Evolutionary conservation across 2,329 filamentous ascomycete species (phyloP).

Genomic region (Aspergillus glaucus): DNA sequence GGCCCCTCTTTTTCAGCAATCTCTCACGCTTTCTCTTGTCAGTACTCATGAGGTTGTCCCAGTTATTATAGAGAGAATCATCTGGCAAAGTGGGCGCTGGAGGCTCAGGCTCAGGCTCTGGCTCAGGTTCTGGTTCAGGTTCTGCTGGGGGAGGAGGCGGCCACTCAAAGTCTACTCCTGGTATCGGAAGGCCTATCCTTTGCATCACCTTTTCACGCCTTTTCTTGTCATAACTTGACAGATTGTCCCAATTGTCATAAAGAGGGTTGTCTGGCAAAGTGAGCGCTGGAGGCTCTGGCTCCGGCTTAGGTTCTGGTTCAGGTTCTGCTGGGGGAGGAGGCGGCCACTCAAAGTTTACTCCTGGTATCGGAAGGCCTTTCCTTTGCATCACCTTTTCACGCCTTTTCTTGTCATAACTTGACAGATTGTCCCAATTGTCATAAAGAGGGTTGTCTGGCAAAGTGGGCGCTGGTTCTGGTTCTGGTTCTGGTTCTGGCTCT

Average conservation of each 20-base stretch:
- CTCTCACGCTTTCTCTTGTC: slow-evolving; percentile 42
- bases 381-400: slow-evolving; percentile 27
- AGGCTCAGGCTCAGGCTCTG: slow-evolving; percentile 17
- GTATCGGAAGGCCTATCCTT: slow-evolving; percentile 24
- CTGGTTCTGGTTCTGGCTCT: slow-evolving; percentile 15
- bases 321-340: slow-evolving; percentile 14
- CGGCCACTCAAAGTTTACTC: slow-evolving; percentile 21
- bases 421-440: slow-evolving; percentile 27
- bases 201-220: slow-evolving; percentile 32
- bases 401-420: slow-evolving; percentile 41
- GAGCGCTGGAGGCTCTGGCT: slow-evolving; percentile 12
- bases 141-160: slow-evolving; percentile 15
- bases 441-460: slow-evolving; percentile 34
- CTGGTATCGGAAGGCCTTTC: slow-evolving; percentile 25
- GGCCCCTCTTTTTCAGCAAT: slow-evolving; percentile 19
- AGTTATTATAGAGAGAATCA: slow-evolving; percentile 32
- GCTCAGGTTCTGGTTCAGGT: slow-evolving; percentile 18
- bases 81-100: slow-evolving; percentile 26
- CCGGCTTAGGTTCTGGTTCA: slow-evolving; percentile 18
- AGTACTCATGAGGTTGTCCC: slow-evolving; percentile 30
- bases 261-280: slow-evolving; percentile 32
- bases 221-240: slow-evolving; percentile 40
- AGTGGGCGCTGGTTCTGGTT: slow-evolving; percentile 18
- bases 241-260: slow-evolving; percentile 28
- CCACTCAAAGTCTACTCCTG: slow-evolving; percentile 22